Percentiles rank a stretch among this genome's conserved stretches.
Conservation (phyloP, 129 eudicot species). For the Gnaphalium uliginosum region DNA sequence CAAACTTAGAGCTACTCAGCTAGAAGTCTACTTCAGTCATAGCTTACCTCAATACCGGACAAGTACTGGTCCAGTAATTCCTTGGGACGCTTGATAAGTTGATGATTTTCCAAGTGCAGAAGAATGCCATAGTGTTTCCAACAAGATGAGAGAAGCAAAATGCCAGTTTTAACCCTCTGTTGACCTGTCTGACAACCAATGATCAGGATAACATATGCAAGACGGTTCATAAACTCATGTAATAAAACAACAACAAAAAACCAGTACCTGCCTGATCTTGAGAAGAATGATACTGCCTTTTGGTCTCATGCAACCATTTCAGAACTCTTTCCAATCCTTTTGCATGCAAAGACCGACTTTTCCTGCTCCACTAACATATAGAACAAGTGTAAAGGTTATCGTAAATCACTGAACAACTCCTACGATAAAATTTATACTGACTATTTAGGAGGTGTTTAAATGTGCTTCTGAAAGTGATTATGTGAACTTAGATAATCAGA, state of each 20-base stretch:
- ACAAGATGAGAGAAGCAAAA: slow-evolving; percentile 83
- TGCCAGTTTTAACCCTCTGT: slow-evolving; percentile 53
- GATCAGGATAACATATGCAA: slow-evolving; percentile 9
- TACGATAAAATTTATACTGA: neutral
- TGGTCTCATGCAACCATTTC: slow-evolving; percentile 65
- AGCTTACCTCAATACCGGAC: slow-evolving; percentile 84
- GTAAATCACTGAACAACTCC: neutral
- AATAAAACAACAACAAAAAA: neutral
- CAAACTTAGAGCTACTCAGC: neutral
- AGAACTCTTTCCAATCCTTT: slow-evolving; percentile 67
- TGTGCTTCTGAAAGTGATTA: neutral
- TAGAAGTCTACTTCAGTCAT: slow-evolving; percentile 16
- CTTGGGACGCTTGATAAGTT: slow-evolving; percentile 43
- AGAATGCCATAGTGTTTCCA: slow-evolving; percentile 93
- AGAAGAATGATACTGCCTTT: slow-evolving; percentile 39
- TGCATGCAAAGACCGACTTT: slow-evolving; percentile 78
- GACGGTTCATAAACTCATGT: neutral
- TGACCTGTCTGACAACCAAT: slow-evolving; percentile 39
- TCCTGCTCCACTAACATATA: slow-evolving; percentile 78
- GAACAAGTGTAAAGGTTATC: slow-evolving; percentile 9
- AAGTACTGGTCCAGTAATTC: slow-evolving; percentile 71
- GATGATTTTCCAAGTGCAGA: slow-evolving; percentile 61
- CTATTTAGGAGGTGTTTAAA: slow-evolving; percentile 2
- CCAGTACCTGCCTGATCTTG: slow-evolving; percentile 58
- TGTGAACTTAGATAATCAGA: neutral